Percentiles rank a stretch among this genome's conserved stretches.
These are phyloP conservation scores for Phascolomyces articulosus DNA, from an alignment of 371 early-diverging fungal species.

Conservation along the genomic window DNA sequence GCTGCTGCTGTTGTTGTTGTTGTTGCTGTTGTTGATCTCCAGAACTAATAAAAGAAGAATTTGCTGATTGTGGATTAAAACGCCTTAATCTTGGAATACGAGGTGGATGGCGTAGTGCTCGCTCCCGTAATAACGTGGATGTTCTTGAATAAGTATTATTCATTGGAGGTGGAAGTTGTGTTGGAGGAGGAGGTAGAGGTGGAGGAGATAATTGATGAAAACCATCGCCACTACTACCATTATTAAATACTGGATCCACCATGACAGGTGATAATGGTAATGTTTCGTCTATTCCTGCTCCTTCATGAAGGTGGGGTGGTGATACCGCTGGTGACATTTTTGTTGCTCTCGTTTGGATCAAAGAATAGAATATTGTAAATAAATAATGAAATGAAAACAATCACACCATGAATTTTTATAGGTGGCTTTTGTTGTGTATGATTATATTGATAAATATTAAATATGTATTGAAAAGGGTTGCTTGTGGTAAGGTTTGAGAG, in stretches of 20 bases:
- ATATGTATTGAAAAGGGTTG: too few species aligned
- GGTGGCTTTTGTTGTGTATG: too few species aligned
- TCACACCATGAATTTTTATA: too few species aligned
- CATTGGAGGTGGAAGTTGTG: constrained; percentile 1
- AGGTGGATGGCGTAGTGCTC: constrained; percentile 17
- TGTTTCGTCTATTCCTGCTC: background rate
- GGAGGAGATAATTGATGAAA: background rate
- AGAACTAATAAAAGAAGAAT: background rate
- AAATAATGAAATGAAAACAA: too few species aligned
- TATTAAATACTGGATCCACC: constrained; percentile 1
- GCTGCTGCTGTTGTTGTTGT: background rate
- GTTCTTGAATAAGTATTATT: background rate
- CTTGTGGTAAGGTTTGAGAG: too few species aligned
- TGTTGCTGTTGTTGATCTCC: background rate
- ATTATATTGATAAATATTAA: too few species aligned
- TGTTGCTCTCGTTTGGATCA: background rate
- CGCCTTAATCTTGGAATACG: constrained; percentile 20
- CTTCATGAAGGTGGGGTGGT: background rate
- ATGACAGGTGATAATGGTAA: constrained; percentile 6
- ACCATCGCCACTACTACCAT: background rate
- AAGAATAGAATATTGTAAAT: too few species aligned
- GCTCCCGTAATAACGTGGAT: constrained; percentile 6
- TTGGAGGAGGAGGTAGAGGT: constrained; percentile 7
- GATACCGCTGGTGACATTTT: constrained; percentile 8
- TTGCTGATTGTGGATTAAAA: background rate